These are phyloP conservation scores for Arthrobotrys entomopaga DNA, from an alignment of 2,329 filamentous ascomycete species.

Conservation along the genomic window DNA sequence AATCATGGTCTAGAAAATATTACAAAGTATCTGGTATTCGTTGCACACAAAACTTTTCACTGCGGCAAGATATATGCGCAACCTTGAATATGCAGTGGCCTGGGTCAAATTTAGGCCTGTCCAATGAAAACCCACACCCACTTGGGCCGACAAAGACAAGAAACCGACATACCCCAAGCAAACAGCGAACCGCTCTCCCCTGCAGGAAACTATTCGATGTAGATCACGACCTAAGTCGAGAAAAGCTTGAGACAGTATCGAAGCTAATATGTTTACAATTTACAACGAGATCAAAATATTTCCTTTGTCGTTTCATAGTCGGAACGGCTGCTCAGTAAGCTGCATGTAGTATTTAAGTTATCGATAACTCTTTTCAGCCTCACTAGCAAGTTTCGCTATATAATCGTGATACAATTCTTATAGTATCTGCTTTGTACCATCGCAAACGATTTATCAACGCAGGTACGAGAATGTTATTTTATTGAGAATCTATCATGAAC, in stretches of 20 bases:
- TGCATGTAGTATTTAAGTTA: slow-evolving; percentile 14
- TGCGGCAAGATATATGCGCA: not conserved
- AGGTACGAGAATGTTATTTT: slow-evolving; percentile 12
- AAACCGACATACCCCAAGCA: slow-evolving; percentile 2
- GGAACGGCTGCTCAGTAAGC: slow-evolving; percentile 9
- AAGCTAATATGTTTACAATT: slow-evolving; percentile 3
- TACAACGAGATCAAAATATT: not conserved
- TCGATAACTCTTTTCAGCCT: slow-evolving; percentile 23
- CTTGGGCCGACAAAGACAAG: not conserved
- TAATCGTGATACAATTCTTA: not conserved
- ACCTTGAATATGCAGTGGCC: no score
- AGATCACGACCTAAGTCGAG: slow-evolving; percentile 1
- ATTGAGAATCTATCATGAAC: not conserved
- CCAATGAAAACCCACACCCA: slow-evolving; percentile 9
- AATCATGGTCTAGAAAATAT: not conserved
- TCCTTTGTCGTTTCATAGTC: slow-evolving; percentile 2
- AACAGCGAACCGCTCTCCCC: slow-evolving; percentile 8
- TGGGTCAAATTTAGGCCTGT: not conserved
- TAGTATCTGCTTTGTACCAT: not conserved
- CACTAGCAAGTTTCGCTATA: not conserved
- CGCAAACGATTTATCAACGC: slow-evolving; percentile 3
- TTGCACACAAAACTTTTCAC: not conserved
- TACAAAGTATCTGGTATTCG: no score
- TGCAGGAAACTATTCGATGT: not conserved
- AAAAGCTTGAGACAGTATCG: not conserved